These are phyloP conservation scores for Yarrowia alimentaria DNA, from an alignment of 805 yeast genomes.

Conservation along the genomic window DNA sequence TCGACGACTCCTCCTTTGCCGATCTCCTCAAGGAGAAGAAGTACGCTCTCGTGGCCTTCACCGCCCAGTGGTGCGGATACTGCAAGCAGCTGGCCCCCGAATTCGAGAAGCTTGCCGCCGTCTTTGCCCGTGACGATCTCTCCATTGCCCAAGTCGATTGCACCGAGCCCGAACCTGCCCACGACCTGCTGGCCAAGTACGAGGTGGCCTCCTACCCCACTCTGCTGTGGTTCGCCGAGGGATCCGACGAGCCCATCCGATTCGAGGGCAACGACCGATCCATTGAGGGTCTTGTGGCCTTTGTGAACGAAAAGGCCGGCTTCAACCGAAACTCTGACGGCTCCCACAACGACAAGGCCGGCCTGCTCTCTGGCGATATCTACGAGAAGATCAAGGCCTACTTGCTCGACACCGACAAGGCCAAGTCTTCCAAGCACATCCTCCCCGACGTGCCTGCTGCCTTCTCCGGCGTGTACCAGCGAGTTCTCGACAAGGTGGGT, in stretches of 20 bases:
- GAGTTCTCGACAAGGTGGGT: conserved; percentile 35
- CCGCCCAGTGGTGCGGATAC: conserved; percentile 60
- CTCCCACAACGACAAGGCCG: conserved; percentile 43
- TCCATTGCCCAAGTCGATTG: conserved; percentile 50
- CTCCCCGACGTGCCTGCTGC: conserved; percentile 9
- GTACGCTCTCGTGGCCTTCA: conserved; percentile 51
- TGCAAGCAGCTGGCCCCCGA: conserved; percentile 54
- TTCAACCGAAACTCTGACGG: conserved; percentile 47
- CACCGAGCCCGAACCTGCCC: conserved; percentile 46
- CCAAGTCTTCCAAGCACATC: conserved; percentile 33
- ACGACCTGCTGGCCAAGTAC: conserved; percentile 45
- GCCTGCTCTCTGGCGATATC: conserved; percentile 40
- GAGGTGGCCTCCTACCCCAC: conserved; percentile 54
- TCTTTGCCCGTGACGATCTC: conserved; percentile 44
- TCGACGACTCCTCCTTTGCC: conserved; percentile 47
- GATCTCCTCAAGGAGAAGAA: conserved; percentile 42
- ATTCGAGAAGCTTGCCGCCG: conserved; percentile 51
- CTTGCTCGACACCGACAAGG: conserved; percentile 38
- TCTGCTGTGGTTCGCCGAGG: conserved; percentile 51
- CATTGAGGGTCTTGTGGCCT: conserved; percentile 50
- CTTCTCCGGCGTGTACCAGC: conserved; percentile 35
- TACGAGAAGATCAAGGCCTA: conserved; percentile 33
- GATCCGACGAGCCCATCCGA: conserved; percentile 50
- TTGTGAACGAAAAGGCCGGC: conserved; percentile 45
- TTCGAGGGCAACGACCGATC: conserved; percentile 53